Evolutionary conservation across 371 early-diverging fungal species (phyloP).

Genomic region (Lichtheimia hyalospora): DNA sequence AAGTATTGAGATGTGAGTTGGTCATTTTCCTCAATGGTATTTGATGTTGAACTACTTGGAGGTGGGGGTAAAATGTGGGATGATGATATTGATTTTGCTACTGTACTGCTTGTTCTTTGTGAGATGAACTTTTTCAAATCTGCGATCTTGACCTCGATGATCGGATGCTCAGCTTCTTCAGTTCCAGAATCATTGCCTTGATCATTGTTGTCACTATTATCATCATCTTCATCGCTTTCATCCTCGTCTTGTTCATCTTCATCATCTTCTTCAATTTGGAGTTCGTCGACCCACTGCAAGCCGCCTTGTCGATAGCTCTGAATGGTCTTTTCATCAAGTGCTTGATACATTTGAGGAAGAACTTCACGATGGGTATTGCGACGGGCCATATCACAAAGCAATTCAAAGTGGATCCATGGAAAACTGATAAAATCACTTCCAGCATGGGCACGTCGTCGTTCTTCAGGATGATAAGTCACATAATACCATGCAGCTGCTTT

Average conservation of each 20-base stretch:
- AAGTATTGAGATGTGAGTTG: too few species aligned
- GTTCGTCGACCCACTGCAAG: neutral
- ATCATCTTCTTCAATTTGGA: neutral
- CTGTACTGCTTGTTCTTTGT: too few species aligned
- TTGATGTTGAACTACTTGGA: too few species aligned
- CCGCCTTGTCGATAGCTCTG: neutral
- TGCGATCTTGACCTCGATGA: too few species aligned
- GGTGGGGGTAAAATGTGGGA: too few species aligned
- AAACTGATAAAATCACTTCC: slow-evolving; percentile 52
- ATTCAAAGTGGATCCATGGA: slow-evolving; percentile 62
- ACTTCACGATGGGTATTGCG: slow-evolving; percentile 13
- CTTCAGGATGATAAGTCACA: slow-evolving; percentile 60
- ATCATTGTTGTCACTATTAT: too few species aligned
- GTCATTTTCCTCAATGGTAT: too few species aligned
- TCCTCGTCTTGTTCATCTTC: neutral
- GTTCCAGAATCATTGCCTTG: too few species aligned
- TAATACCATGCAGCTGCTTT: slow-evolving; percentile 82
- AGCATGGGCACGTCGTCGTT: slow-evolving; percentile 20
- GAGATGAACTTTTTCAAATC: too few species aligned
- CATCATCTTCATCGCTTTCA: neutral
- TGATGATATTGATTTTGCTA: too few species aligned
- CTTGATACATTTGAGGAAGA: neutral
- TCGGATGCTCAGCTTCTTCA: too few species aligned
- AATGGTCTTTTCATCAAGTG: slow-evolving; percentile 15
- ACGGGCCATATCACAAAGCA: slow-evolving; percentile 57